These are phyloP conservation scores for Aspergillus sclerotiicarbonarius DNA, from an alignment of 495 filamentous ascomycete species.

Conservation along the genomic window DNA sequence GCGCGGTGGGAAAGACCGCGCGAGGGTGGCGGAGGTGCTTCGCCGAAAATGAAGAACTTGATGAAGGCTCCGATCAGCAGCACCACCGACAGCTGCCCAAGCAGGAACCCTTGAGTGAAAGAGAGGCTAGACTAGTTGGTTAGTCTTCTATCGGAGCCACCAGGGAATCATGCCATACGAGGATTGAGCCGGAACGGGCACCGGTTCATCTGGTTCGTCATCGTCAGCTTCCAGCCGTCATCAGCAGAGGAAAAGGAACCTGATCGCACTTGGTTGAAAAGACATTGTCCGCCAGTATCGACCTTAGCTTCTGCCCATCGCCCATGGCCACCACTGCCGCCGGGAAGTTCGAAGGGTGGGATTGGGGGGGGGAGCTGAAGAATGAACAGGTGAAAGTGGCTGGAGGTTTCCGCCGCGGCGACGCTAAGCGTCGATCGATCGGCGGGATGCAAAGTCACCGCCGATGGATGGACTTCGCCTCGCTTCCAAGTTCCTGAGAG, in stretches of 20 bases:
- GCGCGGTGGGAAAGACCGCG: constrained; percentile 70
- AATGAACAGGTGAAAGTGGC: neutral
- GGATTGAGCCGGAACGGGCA: constrained; percentile 41
- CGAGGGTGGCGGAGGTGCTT: constrained; percentile 78
- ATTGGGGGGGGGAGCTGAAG: neutral
- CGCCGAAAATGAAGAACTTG: constrained; percentile 99
- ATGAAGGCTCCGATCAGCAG: constrained; percentile 91
- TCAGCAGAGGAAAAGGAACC: neutral
- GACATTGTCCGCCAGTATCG: constrained; percentile 36
- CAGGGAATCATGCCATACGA: constrained; percentile 34
- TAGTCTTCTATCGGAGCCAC: constrained; percentile 5
- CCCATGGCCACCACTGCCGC: constrained; percentile 21
- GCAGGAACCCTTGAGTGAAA: constrained; percentile 88
- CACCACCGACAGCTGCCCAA: constrained; percentile 90
- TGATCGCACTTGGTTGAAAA: constrained; percentile 33
- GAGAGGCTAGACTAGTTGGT: constrained; percentile 57
- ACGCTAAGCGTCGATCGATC: constrained; percentile 3
- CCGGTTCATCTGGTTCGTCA: constrained; percentile 32
- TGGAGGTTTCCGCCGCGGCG: neutral
- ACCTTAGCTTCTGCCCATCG: constrained; percentile 24
- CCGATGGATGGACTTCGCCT: neutral
- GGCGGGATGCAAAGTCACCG: too few relatives aligned
- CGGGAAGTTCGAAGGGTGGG: neutral
- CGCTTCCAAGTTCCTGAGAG: neutral
- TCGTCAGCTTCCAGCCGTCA: constrained; percentile 6